A percentile compares a stretch with the other conserved stretches of the same genome.
These are phyloP conservation scores for Trichocladium antarcticum DNA, from an alignment of 495 filamentous ascomycete genomes.

Conservation along the genomic window DNA sequence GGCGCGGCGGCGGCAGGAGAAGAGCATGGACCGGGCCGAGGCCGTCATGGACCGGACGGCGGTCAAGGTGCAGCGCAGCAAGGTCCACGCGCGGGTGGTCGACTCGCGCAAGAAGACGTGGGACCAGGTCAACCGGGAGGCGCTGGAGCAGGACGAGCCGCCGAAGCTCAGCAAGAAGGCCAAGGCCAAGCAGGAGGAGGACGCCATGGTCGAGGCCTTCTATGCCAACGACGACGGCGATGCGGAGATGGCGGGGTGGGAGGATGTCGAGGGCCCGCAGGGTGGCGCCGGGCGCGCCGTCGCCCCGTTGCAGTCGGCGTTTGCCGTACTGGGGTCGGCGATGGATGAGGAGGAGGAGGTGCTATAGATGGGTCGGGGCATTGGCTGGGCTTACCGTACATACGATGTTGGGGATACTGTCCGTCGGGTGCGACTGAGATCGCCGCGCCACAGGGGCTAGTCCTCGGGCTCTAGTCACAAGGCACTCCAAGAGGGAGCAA, in stretches of 20 bases:
- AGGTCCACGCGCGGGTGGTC: conserved; percentile 48
- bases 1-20: conserved; percentile 57
- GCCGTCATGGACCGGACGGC: conserved; percentile 56
- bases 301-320: neutral
- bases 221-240: conserved; percentile 20
- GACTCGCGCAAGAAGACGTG: conserved; percentile 43
- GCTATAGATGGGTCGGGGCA: conserved; percentile 1
- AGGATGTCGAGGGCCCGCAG: neutral
- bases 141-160: neutral
- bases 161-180: conserved; percentile 14
- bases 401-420: neutral
- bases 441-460: too few species aligned
- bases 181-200: conserved; percentile 13
- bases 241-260: conserved; percentile 17
- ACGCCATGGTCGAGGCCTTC: conserved; percentile 16
- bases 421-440: neutral
- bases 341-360: conserved; percentile 17
- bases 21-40: conserved; percentile 63
- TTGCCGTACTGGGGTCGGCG: neutral
- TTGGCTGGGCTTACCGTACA: neutral
- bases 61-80: conserved; percentile 58
- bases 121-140: conserved; percentile 49
- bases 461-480: too few species aligned
- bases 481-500: too few species aligned
- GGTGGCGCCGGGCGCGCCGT: neutral